Percentiles rank a stretch among this genome's conserved stretches.
These are phyloP conservation scores for Tolypocladium sp. DNA, from an alignment of 2,329 filamentous ascomycete genomes.

Conservation along the genomic window DNA sequence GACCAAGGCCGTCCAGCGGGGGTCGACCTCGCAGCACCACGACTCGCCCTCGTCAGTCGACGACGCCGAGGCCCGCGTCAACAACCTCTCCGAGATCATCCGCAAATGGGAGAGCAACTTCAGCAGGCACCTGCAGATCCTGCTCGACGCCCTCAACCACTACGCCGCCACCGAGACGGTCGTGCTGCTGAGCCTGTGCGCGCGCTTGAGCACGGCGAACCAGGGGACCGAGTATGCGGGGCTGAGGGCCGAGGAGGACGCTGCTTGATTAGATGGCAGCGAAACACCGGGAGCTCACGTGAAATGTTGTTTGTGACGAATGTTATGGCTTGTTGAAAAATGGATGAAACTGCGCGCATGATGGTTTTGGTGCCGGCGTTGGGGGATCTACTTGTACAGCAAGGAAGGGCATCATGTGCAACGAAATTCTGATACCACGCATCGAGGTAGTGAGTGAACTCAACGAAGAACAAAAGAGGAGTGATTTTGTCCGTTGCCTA, in stretches of 20 bases:
- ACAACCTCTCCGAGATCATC: conserved; percentile 77
- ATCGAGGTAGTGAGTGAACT: background rate
- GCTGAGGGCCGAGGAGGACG: conserved; percentile 48
- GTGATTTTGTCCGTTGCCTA: background rate
- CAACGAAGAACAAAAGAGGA: background rate
- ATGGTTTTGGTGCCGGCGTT: background rate
- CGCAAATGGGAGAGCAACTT: conserved; percentile 92
- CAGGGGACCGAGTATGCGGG: conserved; percentile 62
- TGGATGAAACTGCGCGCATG: background rate
- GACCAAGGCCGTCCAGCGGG: conserved; percentile 29
- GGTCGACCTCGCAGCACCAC: conserved; percentile 9
- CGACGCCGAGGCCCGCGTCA: conserved; percentile 43
- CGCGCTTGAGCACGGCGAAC: conserved; percentile 70
- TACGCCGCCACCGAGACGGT: conserved; percentile 97
- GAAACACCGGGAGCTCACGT: background rate
- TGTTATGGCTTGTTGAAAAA: background rate
- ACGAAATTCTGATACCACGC: background rate
- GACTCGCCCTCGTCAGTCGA: conserved; percentile 11
- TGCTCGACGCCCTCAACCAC: conserved; percentile 92
- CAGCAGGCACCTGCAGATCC: conserved; percentile 80
- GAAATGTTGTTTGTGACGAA: background rate
- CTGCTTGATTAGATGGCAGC: conserved; percentile 6
- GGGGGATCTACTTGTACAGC: background rate
- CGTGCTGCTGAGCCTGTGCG: conserved; percentile 80
- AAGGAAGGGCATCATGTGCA: background rate